Evolutionary conservation across 1,284 basidiomycete genomes (phyloP).

Genomic region (Cutaneotrichosporon cavernicola): DNA sequence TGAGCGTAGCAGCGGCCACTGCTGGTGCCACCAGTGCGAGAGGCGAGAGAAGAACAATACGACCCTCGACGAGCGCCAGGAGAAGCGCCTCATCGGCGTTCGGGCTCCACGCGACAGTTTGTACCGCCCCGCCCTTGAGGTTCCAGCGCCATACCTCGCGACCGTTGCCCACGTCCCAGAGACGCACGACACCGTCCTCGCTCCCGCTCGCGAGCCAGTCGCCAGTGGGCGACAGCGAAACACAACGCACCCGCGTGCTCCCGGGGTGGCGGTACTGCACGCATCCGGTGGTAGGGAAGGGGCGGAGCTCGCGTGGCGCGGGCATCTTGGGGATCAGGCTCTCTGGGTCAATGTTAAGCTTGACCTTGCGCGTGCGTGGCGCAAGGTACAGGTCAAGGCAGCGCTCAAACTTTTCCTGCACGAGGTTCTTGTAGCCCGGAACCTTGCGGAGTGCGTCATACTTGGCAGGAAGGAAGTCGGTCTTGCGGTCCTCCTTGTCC

Average conservation of each 20-base stretch:
- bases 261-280: constrained; percentile 68
- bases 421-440: constrained; percentile 86
- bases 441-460: constrained; percentile 81
- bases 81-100: constrained; percentile 65
- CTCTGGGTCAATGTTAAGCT: constrained; percentile 86
- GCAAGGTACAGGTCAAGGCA: constrained; percentile 97
- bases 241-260: constrained; percentile 66
- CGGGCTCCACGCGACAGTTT: constrained; percentile 91
- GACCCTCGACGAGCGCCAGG: constrained; percentile 56
- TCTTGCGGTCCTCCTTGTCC: constrained; percentile 88
- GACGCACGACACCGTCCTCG: constrained; percentile 78
- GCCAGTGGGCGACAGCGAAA: constrained; percentile 82
- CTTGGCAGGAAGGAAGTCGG: constrained; percentile 86
- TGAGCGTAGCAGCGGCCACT: constrained; percentile 66
- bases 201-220: constrained; percentile 90
- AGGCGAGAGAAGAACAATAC: constrained; percentile 78
- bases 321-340: constrained; percentile 95
- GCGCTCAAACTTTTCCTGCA: constrained; percentile 90
- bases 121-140: constrained; percentile 71
- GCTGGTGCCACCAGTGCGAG: constrained; percentile 63
- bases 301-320: constrained; percentile 82
- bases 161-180: constrained; percentile 95
- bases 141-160: constrained; percentile 87
- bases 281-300: constrained; percentile 86
- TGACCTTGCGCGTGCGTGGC: constrained; percentile 81